Percentiles rank a stretch among this genome's conserved stretches.
Evolutionary conservation across 129 eudicot species (phyloP).

Genomic region (Dittrichia graveolens): DNA sequence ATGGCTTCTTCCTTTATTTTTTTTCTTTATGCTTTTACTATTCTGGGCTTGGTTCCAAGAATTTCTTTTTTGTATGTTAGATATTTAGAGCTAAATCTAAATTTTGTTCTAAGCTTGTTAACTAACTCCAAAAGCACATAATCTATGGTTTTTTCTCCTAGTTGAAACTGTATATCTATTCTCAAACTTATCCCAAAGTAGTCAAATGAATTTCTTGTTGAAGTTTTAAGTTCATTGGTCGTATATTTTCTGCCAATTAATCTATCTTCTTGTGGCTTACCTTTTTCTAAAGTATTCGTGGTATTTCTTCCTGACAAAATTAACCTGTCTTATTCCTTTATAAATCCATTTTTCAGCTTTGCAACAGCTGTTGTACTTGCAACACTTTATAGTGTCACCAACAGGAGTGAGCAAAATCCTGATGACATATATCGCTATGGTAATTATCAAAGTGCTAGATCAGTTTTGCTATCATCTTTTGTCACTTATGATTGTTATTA

Average conservation of each 20-base stretch:
- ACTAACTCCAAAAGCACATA: not conserved
- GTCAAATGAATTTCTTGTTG: not conserved
- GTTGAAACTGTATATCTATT: not conserved
- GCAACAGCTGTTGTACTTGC: conserved; percentile 79
- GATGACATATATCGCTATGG: conserved; percentile 90
- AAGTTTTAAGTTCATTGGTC: not conserved
- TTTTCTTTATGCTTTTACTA: not conserved
- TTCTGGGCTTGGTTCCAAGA: not conserved
- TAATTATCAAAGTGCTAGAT: conserved; percentile 26
- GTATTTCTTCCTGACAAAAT: not conserved
- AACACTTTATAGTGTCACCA: conserved; percentile 77
- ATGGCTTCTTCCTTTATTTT: conserved; percentile 28
- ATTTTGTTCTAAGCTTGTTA: conserved; percentile 3
- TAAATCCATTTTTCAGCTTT: conserved; percentile 43
- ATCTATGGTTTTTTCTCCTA: not conserved
- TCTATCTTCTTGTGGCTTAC: not conserved
- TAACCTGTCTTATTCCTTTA: conserved; percentile 15
- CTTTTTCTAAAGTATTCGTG: not conserved
- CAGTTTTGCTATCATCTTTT: not conserved
- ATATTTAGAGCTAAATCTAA: not conserved
- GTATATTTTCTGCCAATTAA: not conserved
- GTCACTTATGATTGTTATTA: not conserved
- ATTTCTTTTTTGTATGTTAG: not conserved
- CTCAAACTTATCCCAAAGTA: not conserved
- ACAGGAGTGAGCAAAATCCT: conserved; percentile 60